Evolutionary conservation across 2,329 filamentous ascomycete species (phyloP).

Genomic region (Ophiostoma triangulosporum): DNA sequence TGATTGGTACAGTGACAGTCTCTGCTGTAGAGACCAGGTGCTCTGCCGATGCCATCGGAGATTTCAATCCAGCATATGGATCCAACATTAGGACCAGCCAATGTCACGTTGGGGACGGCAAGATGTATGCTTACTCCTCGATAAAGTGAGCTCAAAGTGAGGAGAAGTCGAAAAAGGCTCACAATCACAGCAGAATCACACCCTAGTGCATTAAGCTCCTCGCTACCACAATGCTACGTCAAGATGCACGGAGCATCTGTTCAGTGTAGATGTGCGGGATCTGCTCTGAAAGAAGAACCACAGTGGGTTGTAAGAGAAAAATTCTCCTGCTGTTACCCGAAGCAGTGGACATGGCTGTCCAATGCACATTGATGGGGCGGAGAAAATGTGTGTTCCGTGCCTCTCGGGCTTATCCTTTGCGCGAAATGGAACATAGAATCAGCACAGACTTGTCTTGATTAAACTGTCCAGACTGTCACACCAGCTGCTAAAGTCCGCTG

Average conservation of each 20-base stretch:
- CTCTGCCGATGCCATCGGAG: neutral
- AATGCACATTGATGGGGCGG: neutral
- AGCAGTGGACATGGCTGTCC: neutral
- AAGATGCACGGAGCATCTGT: neutral
- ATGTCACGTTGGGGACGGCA: neutral
- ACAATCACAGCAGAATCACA: neutral
- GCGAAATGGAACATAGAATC: too few relatives aligned
- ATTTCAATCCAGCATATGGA: neutral
- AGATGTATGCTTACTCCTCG: neutral
- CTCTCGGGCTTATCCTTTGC: too few relatives aligned
- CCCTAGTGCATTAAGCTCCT: neutral
- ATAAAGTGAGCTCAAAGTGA: neutral
- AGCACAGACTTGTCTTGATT: too few relatives aligned
- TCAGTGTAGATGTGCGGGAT: neutral
- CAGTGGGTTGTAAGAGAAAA: too few relatives aligned
- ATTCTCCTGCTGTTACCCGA: too few relatives aligned
- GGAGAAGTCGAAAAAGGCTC: neutral
- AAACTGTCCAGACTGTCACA: neutral
- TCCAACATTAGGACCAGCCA: neutral
- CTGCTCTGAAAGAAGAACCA: too few relatives aligned
- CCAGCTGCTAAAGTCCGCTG: neutral
- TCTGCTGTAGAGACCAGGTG: neutral
- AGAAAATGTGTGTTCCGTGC: neutral
- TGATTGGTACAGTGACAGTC: neutral
- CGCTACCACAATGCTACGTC: neutral